Base-by-base conservation (phyloP, 768 basidiomycete genomes). In the Suillus tomentosus region DNA sequence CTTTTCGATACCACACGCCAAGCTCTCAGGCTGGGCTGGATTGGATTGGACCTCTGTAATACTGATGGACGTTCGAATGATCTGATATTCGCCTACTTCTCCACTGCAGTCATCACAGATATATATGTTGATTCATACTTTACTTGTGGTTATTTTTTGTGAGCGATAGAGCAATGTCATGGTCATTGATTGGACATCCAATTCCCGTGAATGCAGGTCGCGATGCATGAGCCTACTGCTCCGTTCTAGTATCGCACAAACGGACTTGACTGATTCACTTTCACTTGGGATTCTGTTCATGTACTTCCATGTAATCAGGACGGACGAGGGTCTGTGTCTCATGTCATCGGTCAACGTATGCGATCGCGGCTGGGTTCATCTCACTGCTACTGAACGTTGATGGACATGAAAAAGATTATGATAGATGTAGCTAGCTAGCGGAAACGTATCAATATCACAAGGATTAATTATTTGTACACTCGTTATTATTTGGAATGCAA, bases 201-300 rank as follows among this genome's bases (percentile, higher is more conserved):
- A 40, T 27, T 3, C 27, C 27, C 27, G 27, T 27, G 3, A 27
- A 27, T 27, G 27, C 27, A 27, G 27, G 3, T 3, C 27, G 27
- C 27, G 27, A 3, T 27, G 27, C 27, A 27, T 27, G 27, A 27
- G 3, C 27, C 27, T 27, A 27, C 27, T 27, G 27, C 27, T 27
- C 27, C 27, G 27, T 27, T 27, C 27, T 27, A 27, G 17, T 22
- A 24, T 61, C 58, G 31, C 36, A 64, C 55, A 42, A 24, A 48
- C 50, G 39, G 19, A 65, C 64, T 62, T 67, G 64, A 61, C 39
- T 68, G 65, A 70, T 64, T 24, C 58, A 54, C 7, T 51, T 27
- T 37, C 24, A 15, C 48, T 74, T 95, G 92, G n/a, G 96, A 99
- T 27, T 27, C 27, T 27, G 3, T 3, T 27, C 3, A 27, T 27